phyloP scores from a whole-genome alignment of 2,329 filamentous ascomycete species.

The Fusarium setosum region DNA sequence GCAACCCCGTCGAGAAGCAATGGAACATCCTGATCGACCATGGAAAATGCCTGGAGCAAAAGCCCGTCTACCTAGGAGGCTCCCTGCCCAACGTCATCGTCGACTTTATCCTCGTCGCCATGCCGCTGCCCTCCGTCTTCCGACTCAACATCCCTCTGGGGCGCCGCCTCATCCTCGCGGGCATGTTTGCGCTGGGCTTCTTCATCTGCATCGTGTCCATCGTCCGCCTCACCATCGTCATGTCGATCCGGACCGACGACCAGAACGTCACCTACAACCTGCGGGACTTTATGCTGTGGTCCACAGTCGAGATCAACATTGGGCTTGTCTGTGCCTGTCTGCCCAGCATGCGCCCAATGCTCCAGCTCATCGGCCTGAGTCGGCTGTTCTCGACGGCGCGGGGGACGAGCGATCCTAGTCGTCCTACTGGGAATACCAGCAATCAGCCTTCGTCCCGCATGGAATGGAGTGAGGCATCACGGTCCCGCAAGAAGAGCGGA shows the following conservation, averaged over 20 bases:
- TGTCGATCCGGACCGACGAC: conserved; percentile 4
- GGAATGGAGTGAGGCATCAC: background rate
- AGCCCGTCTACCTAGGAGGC: background rate
- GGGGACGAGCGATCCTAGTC: background rate
- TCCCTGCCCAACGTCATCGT: background rate
- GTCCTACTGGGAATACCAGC: background rate
- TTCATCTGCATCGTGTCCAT: conserved; percentile 6
- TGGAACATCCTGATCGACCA: conserved; percentile 1
- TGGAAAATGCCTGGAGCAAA: background rate
- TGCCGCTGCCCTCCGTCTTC: conserved; percentile 2
- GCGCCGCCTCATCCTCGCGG: background rate
- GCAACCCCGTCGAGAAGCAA: conserved; percentile 3
- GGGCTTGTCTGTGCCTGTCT: conserved; percentile 7
- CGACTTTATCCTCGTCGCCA: conserved; percentile 1
- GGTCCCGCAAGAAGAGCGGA: background rate
- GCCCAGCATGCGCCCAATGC: background rate
- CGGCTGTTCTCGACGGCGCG: background rate
- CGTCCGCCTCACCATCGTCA: background rate
- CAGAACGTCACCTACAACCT: background rate
- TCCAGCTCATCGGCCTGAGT: background rate
- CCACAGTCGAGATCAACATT: background rate
- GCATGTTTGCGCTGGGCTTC: conserved; percentile 2
- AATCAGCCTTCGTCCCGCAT: background rate
- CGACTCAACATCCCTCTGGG: conserved; percentile 3
- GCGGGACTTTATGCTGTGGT: conserved; percentile 1